A percentile compares a stretch with the other conserved stretches of the same genome.
phyloP scores from a whole-genome alignment of 768 basidiomycete species.

The Trametes punicea region DNA sequence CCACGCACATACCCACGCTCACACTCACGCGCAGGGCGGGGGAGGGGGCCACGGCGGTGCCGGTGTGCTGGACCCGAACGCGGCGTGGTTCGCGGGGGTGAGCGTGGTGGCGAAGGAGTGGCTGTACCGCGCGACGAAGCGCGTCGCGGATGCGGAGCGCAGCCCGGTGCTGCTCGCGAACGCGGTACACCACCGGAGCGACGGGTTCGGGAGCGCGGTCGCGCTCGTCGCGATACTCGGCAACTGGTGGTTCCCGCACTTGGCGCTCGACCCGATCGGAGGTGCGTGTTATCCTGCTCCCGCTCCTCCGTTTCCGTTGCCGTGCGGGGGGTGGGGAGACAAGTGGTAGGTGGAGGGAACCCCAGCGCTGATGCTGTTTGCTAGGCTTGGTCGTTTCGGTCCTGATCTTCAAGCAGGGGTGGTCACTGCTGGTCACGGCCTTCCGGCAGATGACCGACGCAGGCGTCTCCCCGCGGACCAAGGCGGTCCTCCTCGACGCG shows the following conservation, averaged over 20 bases:
- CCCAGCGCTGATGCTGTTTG: neutral
- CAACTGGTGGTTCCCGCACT: constrained; percentile 77
- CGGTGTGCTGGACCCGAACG: constrained; percentile 75
- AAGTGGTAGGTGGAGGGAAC: neutral
- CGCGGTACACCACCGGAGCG: constrained; percentile 95
- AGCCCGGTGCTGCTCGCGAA: constrained; percentile 94
- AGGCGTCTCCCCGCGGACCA: constrained; percentile 59
- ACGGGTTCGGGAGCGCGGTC: constrained; percentile 90
- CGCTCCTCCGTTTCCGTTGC: neutral
- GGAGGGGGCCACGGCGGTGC: constrained; percentile 41
- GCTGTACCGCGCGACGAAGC: constrained; percentile 85
- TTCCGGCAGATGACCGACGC: constrained; percentile 84
- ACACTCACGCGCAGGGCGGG: constrained; percentile 55
- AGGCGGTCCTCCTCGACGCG: constrained; percentile 48
- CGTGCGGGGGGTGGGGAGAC: neutral
- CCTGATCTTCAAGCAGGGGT: constrained; percentile 80
- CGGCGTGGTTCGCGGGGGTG: constrained; percentile 91
- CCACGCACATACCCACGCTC: constrained; percentile 30
- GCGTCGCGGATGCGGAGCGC: constrained; percentile 87
- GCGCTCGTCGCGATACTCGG: constrained; percentile 92
- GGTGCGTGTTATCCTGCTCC: constrained; percentile 44
- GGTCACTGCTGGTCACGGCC: constrained; percentile 61
- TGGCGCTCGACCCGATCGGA: constrained; percentile 92
- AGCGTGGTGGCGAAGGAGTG: constrained; percentile 88
- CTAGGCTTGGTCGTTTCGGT: constrained; percentile 84